Conservation (phyloP, 2,329 filamentous ascomycete species). For the Cercospora canescens region DNA sequence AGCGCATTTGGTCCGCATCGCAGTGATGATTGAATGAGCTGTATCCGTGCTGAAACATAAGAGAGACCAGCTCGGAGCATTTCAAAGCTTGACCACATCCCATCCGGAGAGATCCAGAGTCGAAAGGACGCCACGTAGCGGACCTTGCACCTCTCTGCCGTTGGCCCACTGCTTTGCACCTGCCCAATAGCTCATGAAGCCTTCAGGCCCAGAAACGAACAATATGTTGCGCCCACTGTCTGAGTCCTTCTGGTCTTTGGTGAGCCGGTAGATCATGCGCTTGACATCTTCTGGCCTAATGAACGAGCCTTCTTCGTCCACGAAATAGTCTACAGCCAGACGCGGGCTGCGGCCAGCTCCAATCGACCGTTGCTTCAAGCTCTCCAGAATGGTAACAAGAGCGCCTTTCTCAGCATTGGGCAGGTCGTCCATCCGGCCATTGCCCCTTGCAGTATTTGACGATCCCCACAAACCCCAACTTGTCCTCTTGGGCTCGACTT, state of each 20-base stretch:
- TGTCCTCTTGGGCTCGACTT: constrained; percentile 15
- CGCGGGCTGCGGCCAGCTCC: constrained; percentile 31
- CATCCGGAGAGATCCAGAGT: constrained; percentile 59
- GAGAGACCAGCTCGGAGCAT: background rate
- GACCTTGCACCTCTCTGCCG: constrained; percentile 73
- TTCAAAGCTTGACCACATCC: constrained; percentile 60
- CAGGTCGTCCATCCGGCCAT: background rate
- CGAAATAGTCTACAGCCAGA: constrained; percentile 70
- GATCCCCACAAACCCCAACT: constrained; percentile 23
- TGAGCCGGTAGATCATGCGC: constrained; percentile 29
- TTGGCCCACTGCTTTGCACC: constrained; percentile 76
- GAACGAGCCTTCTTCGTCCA: constrained; percentile 74
- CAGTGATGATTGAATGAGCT: background rate
- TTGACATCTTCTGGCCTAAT: constrained; percentile 52
- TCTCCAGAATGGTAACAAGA: constrained; percentile 64
- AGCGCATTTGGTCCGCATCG: background rate
- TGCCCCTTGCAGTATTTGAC: constrained; percentile 3
- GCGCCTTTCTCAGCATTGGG: constrained; percentile 41
- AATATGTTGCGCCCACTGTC: constrained; percentile 60
- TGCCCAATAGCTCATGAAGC: constrained; percentile 79
- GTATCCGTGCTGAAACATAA: background rate
- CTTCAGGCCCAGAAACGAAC: constrained; percentile 87
- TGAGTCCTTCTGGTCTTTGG: constrained; percentile 25
- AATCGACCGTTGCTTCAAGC: constrained; percentile 50
- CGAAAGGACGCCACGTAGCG: constrained; percentile 67